Percentiles rank a stretch among this genome's conserved stretches.
These are phyloP conservation scores for Malus hybrid DNA, from an alignment of 331 rosid genomes.

Conservation along the genomic window DNA sequence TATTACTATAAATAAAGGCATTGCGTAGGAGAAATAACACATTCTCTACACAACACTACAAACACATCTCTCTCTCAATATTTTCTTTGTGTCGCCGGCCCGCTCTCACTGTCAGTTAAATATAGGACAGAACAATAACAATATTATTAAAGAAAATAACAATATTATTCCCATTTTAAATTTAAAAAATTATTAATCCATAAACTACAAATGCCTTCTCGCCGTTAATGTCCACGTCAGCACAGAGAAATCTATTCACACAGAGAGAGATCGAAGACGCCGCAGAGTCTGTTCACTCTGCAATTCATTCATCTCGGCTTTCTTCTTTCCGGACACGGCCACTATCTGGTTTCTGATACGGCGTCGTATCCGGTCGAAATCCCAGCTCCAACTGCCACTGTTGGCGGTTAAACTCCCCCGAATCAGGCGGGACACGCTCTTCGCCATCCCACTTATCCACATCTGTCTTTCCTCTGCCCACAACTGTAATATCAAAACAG, in stretches of 20 bases:
- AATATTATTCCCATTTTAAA: neutral
- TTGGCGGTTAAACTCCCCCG: constrained; percentile 20
- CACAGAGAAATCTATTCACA: neutral
- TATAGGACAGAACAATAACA: too few species aligned
- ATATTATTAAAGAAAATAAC: too few species aligned
- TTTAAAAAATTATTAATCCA: neutral
- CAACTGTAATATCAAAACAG: neutral
- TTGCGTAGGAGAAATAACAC: too few species aligned
- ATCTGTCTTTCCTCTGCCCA: neutral
- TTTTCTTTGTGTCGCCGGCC: too few species aligned
- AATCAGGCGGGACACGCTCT: constrained; percentile 11
- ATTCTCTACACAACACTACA: too few species aligned
- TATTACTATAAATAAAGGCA: too few species aligned
- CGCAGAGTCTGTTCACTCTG: neutral
- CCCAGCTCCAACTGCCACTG: neutral
- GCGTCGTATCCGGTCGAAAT: constrained; percentile 10
- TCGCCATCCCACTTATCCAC: too few species aligned
- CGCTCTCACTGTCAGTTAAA: too few species aligned
- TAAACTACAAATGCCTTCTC: neutral
- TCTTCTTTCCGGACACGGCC: neutral
- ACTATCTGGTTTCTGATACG: neutral
- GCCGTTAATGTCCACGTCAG: constrained; percentile 3
- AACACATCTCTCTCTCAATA: too few species aligned
- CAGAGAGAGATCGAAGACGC: neutral
- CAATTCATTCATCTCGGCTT: neutral